These are phyloP conservation scores for Cercophora scortea DNA, from an alignment of 495 filamentous ascomycete species.

Conservation along the genomic window DNA sequence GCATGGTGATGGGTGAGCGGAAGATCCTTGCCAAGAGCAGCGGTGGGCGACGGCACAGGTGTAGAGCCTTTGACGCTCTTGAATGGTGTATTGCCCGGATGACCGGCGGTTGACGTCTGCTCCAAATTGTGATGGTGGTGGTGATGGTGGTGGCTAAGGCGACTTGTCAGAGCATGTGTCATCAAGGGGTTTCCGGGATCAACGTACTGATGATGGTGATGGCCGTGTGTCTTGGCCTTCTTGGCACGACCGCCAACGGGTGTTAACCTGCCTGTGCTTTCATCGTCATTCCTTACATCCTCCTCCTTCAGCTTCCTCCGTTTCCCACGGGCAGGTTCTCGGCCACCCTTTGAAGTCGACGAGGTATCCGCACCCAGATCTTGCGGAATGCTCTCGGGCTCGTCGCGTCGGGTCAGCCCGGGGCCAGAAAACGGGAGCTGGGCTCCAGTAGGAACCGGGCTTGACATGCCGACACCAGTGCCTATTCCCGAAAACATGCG, in stretches of 20 bases:
- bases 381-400: conserved; percentile 29
- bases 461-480: conserved; percentile 63
- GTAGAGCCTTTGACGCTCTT: conserved; percentile 39
- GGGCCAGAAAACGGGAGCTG: conserved; percentile 35
- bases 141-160: conserved; percentile 58
- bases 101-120: conserved; percentile 42
- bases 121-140: conserved; percentile 67
- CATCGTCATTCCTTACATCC: conserved; percentile 49
- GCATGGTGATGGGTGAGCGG: conserved; percentile 28
- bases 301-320: conserved; percentile 55
- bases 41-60: conserved; percentile 49
- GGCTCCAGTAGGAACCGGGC: conserved; percentile 40
- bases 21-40: conserved; percentile 37
- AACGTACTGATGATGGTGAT: conserved; percentile 57
- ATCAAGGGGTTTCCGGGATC: background rate
- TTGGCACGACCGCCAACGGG: conserved; percentile 48
- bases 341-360: conserved; percentile 13
- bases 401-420: conserved; percentile 36
- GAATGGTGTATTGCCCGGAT: conserved; percentile 28
- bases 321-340: conserved; percentile 39
- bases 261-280: conserved; percentile 46
- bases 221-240: conserved; percentile 52
- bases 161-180: conserved; percentile 10
- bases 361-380: conserved; percentile 22
- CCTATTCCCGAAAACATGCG: conserved; percentile 88